Conservation (phyloP, 1,139 yeast species). For the Scheffersomyces quercinus region DNA sequence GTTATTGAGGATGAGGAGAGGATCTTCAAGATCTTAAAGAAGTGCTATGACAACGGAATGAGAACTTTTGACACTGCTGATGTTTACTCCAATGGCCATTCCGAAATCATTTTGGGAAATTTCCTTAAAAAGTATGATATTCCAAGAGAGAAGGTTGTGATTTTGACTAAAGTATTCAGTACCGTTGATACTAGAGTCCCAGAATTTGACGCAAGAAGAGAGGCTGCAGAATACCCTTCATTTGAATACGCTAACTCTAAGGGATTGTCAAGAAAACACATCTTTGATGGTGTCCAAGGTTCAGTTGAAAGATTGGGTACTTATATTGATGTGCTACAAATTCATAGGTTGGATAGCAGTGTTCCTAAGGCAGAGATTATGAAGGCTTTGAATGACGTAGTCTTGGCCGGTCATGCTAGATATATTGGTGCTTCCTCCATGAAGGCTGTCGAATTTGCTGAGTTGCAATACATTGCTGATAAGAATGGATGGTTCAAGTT, state of each 20-base stretch:
- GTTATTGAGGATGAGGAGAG: slow-evolving; percentile 37
- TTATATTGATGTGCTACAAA: slow-evolving; percentile 19
- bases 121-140: slow-evolving; percentile 43
- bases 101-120: slow-evolving; percentile 43
- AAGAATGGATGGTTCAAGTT: slow-evolving; percentile 40
- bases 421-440: slow-evolving; percentile 21
- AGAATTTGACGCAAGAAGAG: slow-evolving; percentile 6
- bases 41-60: slow-evolving; percentile 50
- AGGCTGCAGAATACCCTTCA: slow-evolving; percentile 3
- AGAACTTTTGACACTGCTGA: slow-evolving; percentile 59
- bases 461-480: slow-evolving; percentile 17
- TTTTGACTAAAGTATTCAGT: slow-evolving; percentile 37
- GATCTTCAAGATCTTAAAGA: slow-evolving; percentile 39
- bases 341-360: slow-evolving; percentile 15
- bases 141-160: slow-evolving; percentile 46
- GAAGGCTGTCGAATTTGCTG: slow-evolving; percentile 17
- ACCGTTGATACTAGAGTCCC: slow-evolving; percentile 5
- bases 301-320: slow-evolving; percentile 19
- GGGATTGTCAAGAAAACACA: slow-evolving; percentile 19
- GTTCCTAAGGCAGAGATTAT: slow-evolving; percentile 17
- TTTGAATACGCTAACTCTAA: slow-evolving; percentile 11
- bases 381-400: slow-evolving; percentile 19
- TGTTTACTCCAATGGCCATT: slow-evolving; percentile 44
- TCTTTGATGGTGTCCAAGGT: slow-evolving; percentile 16
- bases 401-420: slow-evolving; percentile 13